phyloP scores from a whole-genome alignment of 129 eudicot species.

The Tagetes erecta region DNA sequence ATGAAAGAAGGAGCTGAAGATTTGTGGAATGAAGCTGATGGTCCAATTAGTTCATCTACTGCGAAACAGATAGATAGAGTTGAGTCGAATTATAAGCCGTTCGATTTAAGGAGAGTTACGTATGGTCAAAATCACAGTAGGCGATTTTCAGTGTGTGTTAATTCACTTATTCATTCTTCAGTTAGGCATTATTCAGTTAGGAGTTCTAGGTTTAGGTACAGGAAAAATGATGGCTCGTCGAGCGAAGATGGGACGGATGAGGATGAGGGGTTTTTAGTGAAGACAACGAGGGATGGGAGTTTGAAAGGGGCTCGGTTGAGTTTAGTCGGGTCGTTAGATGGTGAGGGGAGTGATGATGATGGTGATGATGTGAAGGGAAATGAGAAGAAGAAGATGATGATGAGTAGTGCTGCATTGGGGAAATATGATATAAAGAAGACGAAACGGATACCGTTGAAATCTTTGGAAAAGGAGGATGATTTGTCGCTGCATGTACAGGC shows the following conservation, averaged over 20 bases:
- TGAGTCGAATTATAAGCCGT: slow-evolving; percentile 29
- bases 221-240: slow-evolving; percentile 46
- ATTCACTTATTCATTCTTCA: slow-evolving; percentile 1
- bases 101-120: slow-evolving; percentile 42
- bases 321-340: slow-evolving; percentile 33
- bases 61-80: slow-evolving; percentile 23
- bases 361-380: slow-evolving; percentile 22
- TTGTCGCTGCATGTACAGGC: slow-evolving; percentile 52
- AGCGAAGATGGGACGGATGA: slow-evolving; percentile 45
- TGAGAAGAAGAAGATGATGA: slow-evolving; percentile 41
- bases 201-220: slow-evolving; percentile 27
- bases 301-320: slow-evolving; percentile 45
- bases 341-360: slow-evolving; percentile 29
- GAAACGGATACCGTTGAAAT: slow-evolving; percentile 55
- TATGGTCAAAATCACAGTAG: slow-evolving; percentile 23
- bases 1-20: slow-evolving; percentile 94
- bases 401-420: slow-evolving; percentile 73
- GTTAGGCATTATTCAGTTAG: slow-evolving; percentile 53
- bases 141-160: slow-evolving; percentile 18
- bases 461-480: slow-evolving; percentile 63
- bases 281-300: slow-evolving; percentile 20
- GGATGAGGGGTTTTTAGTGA: slow-evolving; percentile 33
- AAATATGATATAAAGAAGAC: slow-evolving; percentile 64
- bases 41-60: slow-evolving; percentile 45
- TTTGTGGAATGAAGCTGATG: slow-evolving; percentile 87